Percentiles rank a stretch among this genome's conserved stretches.
Conservation (phyloP, 2,329 filamentous ascomycete species). For the Bipolaris cookei region DNA sequence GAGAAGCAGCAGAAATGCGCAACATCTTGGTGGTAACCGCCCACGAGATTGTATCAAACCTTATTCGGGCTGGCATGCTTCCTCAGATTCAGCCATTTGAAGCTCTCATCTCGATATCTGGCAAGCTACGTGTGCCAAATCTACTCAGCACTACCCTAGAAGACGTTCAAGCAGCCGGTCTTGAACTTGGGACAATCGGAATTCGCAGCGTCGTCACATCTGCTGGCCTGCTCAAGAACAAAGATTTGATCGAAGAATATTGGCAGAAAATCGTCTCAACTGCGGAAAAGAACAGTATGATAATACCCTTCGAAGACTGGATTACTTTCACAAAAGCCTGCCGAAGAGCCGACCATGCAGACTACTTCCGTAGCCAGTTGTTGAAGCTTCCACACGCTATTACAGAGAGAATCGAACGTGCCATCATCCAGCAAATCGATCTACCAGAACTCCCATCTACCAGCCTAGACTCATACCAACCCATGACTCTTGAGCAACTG, state of each 20-base stretch:
- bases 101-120: slow-evolving; percentile 42
- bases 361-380: slow-evolving; percentile 38
- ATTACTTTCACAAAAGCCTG: slow-evolving; percentile 42
- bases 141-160: slow-evolving; percentile 32
- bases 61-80: slow-evolving; percentile 40
- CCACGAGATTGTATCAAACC: slow-evolving; percentile 30
- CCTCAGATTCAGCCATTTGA: slow-evolving; percentile 28
- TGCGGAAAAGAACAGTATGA: slow-evolving; percentile 30
- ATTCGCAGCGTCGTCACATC: slow-evolving; percentile 35
- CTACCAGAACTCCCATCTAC: slow-evolving; percentile 2
- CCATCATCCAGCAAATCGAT: slow-evolving; percentile 16
- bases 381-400: slow-evolving; percentile 34
- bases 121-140: slow-evolving; percentile 32
- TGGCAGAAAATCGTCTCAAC: slow-evolving; percentile 37
- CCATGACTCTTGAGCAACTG: slow-evolving; percentile 27
- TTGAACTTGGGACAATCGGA: slow-evolving; percentile 31
- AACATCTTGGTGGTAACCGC: slow-evolving; percentile 33
- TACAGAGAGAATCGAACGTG: slow-evolving; percentile 16
- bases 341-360: slow-evolving; percentile 24
- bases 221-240: slow-evolving; percentile 36
- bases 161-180: slow-evolving; percentile 29
- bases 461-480: slow-evolving; percentile 2
- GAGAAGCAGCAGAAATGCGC: slow-evolving; percentile 28
- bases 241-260: slow-evolving; percentile 34
- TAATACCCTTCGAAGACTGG: slow-evolving; percentile 42